Conservation (phyloP, 257 asterid species). For the Echium plantagineum region DNA sequence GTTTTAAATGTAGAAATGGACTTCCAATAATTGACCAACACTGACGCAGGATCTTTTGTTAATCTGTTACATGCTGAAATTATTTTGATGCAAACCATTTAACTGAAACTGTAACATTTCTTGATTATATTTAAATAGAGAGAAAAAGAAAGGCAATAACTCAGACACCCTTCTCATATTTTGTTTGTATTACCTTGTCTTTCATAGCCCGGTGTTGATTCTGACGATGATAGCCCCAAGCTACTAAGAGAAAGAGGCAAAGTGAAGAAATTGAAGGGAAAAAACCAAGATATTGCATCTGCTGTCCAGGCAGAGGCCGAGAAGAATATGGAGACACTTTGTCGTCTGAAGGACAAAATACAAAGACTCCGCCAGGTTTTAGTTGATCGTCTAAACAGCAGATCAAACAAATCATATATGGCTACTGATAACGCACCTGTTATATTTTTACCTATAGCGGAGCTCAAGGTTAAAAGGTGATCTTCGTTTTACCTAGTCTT, state of each 20-base stretch:
- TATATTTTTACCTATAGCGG: conserved; percentile 67
- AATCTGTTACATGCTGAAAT: not conserved
- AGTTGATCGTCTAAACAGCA: conserved; percentile 28
- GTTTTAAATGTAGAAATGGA: too few species aligned
- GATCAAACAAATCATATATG: conserved; percentile 18
- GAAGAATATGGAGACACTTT: conserved; percentile 64
- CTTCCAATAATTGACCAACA: too few species aligned
- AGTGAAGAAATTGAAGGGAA: conserved; percentile 31
- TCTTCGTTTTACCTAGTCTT: not conserved
- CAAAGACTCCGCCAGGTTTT: conserved; percentile 43
- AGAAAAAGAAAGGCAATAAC: not conserved
- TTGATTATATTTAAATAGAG: not conserved
- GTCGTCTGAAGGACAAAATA: conserved; percentile 54
- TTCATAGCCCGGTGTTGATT: conserved; percentile 34
- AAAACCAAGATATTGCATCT: not conserved
- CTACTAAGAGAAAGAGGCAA: conserved; percentile 57
- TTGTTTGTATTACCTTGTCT: not conserved
- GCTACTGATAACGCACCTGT: conserved; percentile 20
- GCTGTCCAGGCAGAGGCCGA: conserved; percentile 32
- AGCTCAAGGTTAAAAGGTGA: conserved; percentile 63
- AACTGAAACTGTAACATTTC: not conserved
- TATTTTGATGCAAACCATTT: not conserved
- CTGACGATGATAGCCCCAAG: conserved; percentile 64
- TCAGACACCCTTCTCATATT: not conserved
- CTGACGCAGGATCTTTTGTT: not conserved